A percentile compares a stretch with the other conserved stretches of the same genome.
phyloP scores from a whole-genome alignment of 2,329 filamentous ascomycete genomes.

The Dactylellina haptotyla region DNA sequence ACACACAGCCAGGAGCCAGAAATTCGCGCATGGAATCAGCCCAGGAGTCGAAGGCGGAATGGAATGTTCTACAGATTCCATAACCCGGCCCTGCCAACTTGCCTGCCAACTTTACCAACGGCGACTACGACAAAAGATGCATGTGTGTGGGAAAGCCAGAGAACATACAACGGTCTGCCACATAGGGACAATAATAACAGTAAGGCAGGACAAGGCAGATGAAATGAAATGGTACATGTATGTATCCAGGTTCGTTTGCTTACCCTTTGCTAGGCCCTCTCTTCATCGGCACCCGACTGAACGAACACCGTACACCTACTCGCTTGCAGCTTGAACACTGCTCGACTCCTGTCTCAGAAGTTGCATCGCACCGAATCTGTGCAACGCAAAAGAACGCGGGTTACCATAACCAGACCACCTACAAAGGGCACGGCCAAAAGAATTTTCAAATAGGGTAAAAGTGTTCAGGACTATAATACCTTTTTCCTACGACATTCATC shows the following conservation, averaged over 20 bases:
- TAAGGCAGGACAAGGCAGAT: neutral
- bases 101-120: constrained; percentile 4
- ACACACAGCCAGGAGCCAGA: constrained; percentile 34
- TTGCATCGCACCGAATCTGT: constrained; percentile 83
- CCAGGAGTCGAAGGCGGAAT: constrained; percentile 50
- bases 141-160: constrained; percentile 3
- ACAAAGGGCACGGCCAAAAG: constrained; percentile 54
- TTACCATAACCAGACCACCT: constrained; percentile 55
- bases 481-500: constrained; percentile 91
- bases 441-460: constrained; percentile 43
- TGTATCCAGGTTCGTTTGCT: constrained; percentile 54
- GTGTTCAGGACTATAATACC: constrained; percentile 60
- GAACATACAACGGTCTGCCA: constrained; percentile 6
- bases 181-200: neutral
- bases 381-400: constrained; percentile 52
- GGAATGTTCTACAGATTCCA: constrained; percentile 54
- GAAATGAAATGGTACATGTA: constrained; percentile 34
- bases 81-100: constrained; percentile 43
- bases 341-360: constrained; percentile 75
- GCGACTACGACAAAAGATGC: constrained; percentile 36
- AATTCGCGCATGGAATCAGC: constrained; percentile 55
- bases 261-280: constrained; percentile 88
- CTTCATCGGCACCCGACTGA: constrained; percentile 88
- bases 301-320: constrained; percentile 79
- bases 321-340: constrained; percentile 84